These are phyloP conservation scores for Solanum pennellii DNA, from an alignment of 257 asterid species.

Conservation along the genomic window DNA sequence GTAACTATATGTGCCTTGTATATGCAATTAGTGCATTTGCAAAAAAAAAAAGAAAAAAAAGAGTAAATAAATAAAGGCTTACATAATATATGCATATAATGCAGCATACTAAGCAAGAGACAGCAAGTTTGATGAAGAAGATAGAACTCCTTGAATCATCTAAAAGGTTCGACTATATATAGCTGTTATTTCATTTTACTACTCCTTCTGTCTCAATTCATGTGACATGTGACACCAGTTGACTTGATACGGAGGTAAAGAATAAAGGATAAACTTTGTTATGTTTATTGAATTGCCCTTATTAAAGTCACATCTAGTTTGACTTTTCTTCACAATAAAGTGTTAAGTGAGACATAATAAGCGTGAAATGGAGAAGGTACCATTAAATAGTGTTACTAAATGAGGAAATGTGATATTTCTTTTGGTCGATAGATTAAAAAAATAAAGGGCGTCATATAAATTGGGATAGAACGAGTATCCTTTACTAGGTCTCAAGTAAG, in stretches of 20 bases:
- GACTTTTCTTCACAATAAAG: background rate
- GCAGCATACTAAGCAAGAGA: conserved; percentile 56
- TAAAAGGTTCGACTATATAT: conserved; percentile 36
- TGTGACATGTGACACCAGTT: background rate
- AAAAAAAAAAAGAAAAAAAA: background rate
- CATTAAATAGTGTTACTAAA: background rate
- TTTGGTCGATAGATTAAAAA: background rate
- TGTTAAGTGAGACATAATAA: background rate
- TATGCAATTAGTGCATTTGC: background rate
- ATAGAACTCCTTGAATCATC: conserved; percentile 73
- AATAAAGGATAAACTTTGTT: background rate
- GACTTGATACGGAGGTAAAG: background rate
- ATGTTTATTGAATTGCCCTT: background rate
- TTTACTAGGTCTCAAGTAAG: background rate
- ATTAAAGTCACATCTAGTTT: background rate
- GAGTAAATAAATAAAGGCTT: background rate
- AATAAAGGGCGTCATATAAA: background rate
- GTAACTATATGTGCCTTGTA: conserved; percentile 11
- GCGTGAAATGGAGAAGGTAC: background rate
- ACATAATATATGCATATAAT: background rate
- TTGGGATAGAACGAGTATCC: background rate
- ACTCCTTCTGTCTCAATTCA: background rate
- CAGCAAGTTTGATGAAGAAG: conserved; percentile 63
- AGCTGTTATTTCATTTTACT: background rate
- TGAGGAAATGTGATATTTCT: background rate